phyloP scores from a whole-genome alignment of 176 grass and related monocot genomes.

The Ananas comosus region DNA sequence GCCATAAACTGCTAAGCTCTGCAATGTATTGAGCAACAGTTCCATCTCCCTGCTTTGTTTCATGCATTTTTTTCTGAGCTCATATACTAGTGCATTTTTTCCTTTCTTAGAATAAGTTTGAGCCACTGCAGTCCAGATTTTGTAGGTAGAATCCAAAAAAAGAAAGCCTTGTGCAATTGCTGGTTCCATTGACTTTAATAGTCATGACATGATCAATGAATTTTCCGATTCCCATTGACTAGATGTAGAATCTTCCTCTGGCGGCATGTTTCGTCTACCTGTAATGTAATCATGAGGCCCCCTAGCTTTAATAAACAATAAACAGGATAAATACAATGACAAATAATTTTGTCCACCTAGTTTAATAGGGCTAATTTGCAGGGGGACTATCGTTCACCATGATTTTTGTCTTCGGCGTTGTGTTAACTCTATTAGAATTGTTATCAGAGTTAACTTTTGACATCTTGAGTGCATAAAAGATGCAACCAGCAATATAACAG shows the following conservation, averaged over 20 bases:
- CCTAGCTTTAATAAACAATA: no score
- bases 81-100: slow-evolving; percentile 3
- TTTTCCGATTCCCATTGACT: not conserved
- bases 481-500: no score
- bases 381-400: no score
- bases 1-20: not conserved
- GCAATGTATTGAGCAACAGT: not conserved
- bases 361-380: no score
- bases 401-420: no score
- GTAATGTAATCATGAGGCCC: not conserved
- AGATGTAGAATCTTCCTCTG: not conserved
- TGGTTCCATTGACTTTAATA: not conserved
- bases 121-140: not conserved
- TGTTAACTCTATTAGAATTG: no score
- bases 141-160: not conserved
- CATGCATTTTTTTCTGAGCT: not conserved
- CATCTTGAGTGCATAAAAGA: no score
- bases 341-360: no score
- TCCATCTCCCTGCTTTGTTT: not conserved
- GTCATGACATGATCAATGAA: slow-evolving; percentile 7
- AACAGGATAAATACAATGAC: no score
- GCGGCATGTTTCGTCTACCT: not conserved
- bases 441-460: no score
- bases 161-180: not conserved
- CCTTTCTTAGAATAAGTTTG: slow-evolving; percentile 8